Evolutionary conservation across 345 rosid species (phyloP), one percentile per base, ranked within the genome.

Genomic region (Eucalyptus urophylla): DNA sequence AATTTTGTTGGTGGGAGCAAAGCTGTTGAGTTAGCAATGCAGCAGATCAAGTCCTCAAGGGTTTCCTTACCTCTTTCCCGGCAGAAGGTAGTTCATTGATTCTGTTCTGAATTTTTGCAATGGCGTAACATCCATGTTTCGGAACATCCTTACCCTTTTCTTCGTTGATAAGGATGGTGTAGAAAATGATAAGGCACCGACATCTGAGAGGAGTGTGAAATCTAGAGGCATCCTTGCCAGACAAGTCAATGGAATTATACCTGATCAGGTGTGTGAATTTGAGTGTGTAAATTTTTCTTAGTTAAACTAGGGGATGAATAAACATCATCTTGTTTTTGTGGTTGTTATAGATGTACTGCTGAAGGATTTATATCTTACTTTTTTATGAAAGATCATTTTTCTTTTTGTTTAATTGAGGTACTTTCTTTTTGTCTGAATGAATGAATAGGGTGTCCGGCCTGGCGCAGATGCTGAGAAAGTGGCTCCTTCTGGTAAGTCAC

Each of bases 1-100:
- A 97, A 94, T 90, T 97, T 97, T 93, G 89, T 96, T 49, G 98
- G 99, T 87, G 99, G 99, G 87, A 96, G 96, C 89, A 97, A 94
- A 94, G 99, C 99, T 89, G 97, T 97, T 65, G 98, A 97, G 92
- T 88, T 58, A 86, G 98, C 98, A 58, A 88, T 90, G 89, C 99
- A 97, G 87, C 97, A 95, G 90, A 90, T 96, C 87, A 97, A 93
- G 91, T 93, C 96, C 90, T 94, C 97, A 40, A 94, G 95, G 93
- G 89, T 94, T 88, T 87, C 95, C 87, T 89, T 94, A 67, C 95
- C 98, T 87, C 86, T 93, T 72, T 87, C 95, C 86, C 92, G 96
- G 92, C 92, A 91, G 62, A 98, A 97, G 96, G 99, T 96, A 91
- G n/a, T 87, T 88, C 33, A 58, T 90, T 27, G 22, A 89, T 88